phyloP scores from a whole-genome alignment of 306 rosid species.

The Cicer yamashitae region DNA sequence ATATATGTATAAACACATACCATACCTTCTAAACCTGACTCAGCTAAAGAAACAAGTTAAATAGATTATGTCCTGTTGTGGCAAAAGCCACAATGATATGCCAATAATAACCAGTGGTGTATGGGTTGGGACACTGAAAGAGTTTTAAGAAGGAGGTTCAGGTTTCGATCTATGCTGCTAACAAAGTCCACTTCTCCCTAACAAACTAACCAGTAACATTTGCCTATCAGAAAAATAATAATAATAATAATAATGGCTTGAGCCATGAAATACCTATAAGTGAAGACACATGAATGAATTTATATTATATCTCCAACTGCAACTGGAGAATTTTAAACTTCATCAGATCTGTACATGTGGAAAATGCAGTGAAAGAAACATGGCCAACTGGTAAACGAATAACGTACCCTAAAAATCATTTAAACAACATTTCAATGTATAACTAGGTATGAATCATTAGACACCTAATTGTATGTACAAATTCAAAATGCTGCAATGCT shows the following conservation, averaged over 20 bases:
- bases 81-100: not conserved
- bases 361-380: conserved; percentile 58
- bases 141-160: no score
- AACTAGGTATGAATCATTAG: conserved; percentile 51
- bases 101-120: not conserved
- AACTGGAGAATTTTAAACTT: not conserved
- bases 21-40: not conserved
- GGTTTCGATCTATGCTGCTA: no score
- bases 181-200: no score
- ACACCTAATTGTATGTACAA: conserved; percentile 45
- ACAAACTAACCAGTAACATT: no score
- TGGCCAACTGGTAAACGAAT: conserved; percentile 37
- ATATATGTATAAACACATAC: not conserved
- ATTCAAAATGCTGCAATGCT: conserved; percentile 4
- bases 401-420: conserved; percentile 36
- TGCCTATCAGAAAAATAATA: no score
- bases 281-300: not conserved
- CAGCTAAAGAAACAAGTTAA: conserved; percentile 3
- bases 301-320: not conserved
- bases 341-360: conserved; percentile 37
- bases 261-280: not conserved
- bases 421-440: conserved; percentile 53
- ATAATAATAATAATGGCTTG: not conserved
- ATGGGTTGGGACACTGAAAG: no score
- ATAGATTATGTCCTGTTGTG: not conserved